A percentile compares a stretch with the other conserved stretches of the same genome.
phyloP scores from a whole-genome alignment of 495 filamentous ascomycete genomes.

The Darksidea phi region DNA sequence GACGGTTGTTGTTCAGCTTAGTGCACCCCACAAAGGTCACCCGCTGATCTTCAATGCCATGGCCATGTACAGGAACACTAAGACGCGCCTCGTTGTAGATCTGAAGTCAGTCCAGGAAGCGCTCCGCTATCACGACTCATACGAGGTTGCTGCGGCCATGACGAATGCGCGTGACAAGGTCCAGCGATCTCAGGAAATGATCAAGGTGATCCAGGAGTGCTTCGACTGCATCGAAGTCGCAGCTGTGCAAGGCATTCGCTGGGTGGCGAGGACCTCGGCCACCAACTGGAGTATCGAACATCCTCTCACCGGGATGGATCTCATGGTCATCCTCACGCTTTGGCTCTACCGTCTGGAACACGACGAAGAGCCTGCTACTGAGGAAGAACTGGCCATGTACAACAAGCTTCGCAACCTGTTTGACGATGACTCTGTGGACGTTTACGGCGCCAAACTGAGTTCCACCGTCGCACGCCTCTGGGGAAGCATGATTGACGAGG shows the following conservation, averaged over 20 bases:
- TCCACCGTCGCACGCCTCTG: slow-evolving; percentile 91
- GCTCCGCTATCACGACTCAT: slow-evolving; percentile 92
- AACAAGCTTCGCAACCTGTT: slow-evolving; percentile 91
- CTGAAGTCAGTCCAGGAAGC: slow-evolving; percentile 95
- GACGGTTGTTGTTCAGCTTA: slow-evolving; percentile 83
- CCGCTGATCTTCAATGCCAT: slow-evolving; percentile 98
- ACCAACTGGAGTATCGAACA: slow-evolving; percentile 99
- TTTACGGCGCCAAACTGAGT: slow-evolving; percentile 77
- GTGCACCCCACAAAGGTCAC: slow-evolving; percentile 95
- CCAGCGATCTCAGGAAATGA: slow-evolving; percentile 94
- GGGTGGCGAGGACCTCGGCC: slow-evolving; percentile 93
- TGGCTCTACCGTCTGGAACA: slow-evolving; percentile 99
- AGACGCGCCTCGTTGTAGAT: slow-evolving; percentile 89
- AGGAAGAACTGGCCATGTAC: slow-evolving; percentile 91
- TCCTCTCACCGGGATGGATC: slow-evolving; percentile 90
- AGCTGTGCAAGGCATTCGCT: slow-evolving; percentile 89
- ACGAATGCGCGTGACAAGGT: slow-evolving; percentile 87
- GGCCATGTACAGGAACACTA: slow-evolving; percentile 94
- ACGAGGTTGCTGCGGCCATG: slow-evolving; percentile 96
- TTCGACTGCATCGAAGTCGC: slow-evolving; percentile 98
- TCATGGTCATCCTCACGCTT: slow-evolving; percentile 97
- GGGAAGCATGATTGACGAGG: slow-evolving; percentile 98
- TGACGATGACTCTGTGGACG: slow-evolving; percentile 80
- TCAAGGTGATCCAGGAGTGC: slow-evolving; percentile 96
- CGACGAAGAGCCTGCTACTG: slow-evolving; percentile 89